Base-by-base conservation (phyloP, 495 filamentous ascomycete genomes). In the Hypoxylon trugodes region DNA sequence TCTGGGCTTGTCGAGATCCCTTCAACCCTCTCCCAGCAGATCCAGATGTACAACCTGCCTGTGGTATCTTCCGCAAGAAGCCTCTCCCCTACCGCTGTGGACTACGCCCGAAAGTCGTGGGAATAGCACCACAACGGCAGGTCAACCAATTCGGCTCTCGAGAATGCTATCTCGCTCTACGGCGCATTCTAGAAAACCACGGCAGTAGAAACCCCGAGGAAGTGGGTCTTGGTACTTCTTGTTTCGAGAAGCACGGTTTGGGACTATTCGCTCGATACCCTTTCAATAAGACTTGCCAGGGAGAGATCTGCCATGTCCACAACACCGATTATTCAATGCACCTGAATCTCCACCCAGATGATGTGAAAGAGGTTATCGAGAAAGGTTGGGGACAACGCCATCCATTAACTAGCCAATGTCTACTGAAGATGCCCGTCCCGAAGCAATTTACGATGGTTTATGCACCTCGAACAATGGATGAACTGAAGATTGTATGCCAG, bases 311-410 rank as follows among this genome's bases (percentile, higher is more conserved):
- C 62, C 93, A 97, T 74, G 80, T 91, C 7, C 93, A 97, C 72
- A 79, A 82, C 6, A 82, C 80, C 40, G 93, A 97, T 56, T 81
- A 86, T 51, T 89, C 85, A 5, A 76, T 93, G 78, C 93, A 97
- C 74, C 68, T 93, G 65, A 86, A 84, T 10, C 76, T 96, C 18
- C 86, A 93, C 53, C 90, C 91, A 1, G 85, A 88, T 22, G 93
- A 97, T 73, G 90, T 89, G 38, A 86, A 81, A 69, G 81, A 87
- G 63, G 81, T 96, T 15, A 76, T 96, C 28, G 87, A 92, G 56
- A 86, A 85, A 37, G 90, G 92, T 15, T 96, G 91, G 92, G 93
- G 90, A n/a, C 85, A 96, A 74, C 80, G 92, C n/a, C 92, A 96
- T 74, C 90, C 90, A 1, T 80, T 96, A 59, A 87, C 90, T 2